These are phyloP conservation scores for Aspergillus haitiensis DNA, from an alignment of 495 filamentous ascomycete genomes.

Conservation along the genomic window DNA sequence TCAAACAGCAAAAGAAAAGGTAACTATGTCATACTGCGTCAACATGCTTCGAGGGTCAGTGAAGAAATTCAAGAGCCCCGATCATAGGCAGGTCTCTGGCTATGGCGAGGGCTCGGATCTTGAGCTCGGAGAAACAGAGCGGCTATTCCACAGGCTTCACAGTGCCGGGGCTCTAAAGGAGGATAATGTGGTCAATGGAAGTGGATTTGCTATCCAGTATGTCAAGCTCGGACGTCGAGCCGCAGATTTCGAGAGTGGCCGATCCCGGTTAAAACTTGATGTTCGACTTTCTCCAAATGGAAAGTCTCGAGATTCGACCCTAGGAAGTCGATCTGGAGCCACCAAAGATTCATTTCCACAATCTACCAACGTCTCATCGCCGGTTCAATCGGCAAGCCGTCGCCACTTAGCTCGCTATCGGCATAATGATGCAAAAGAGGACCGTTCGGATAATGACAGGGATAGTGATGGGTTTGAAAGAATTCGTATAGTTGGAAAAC, in stretches of 20 bases:
- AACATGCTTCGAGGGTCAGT: constrained; percentile 61
- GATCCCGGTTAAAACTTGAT: constrained; percentile 56
- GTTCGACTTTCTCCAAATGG: constrained; percentile 54
- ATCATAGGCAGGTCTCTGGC: constrained; percentile 49
- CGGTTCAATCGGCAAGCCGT: constrained; percentile 58
- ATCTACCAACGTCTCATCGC: constrained; percentile 87
- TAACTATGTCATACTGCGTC: constrained; percentile 56
- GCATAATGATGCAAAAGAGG: constrained; percentile 31
- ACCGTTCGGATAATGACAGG: constrained; percentile 47
- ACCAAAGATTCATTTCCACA: constrained; percentile 48
- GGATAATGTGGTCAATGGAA: constrained; percentile 57
- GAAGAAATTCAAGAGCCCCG: constrained; percentile 49
- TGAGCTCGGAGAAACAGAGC: constrained; percentile 61
- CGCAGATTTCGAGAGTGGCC: constrained; percentile 50
- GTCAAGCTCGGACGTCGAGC: constrained; percentile 57
- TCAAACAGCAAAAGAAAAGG: constrained; percentile 45
- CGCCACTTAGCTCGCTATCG: constrained; percentile 41
- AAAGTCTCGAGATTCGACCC: constrained; percentile 36
- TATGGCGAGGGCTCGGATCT: constrained; percentile 57
- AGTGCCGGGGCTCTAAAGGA: constrained; percentile 62
- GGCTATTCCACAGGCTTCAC: constrained; percentile 62
- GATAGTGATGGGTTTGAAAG: constrained; percentile 66
- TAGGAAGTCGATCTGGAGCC: constrained; percentile 34
- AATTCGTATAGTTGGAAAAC: constrained; percentile 43
- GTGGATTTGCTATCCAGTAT: constrained; percentile 61